Percentiles rank a stretch among this genome's conserved stretches.
Conservation (phyloP, 2,329 filamentous ascomycete species). For the Alternaria atra region DNA sequence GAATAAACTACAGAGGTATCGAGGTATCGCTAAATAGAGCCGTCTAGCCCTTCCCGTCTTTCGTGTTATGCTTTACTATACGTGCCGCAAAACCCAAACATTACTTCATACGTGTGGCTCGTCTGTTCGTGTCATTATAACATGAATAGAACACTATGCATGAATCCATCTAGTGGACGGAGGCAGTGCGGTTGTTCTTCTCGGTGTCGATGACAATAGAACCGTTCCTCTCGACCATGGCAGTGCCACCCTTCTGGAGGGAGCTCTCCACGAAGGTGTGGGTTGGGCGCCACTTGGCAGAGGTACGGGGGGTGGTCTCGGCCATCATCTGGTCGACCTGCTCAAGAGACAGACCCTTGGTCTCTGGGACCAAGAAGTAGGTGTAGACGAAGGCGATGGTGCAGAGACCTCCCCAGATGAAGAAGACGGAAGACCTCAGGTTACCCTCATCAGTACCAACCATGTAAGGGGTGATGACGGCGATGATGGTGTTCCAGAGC, state of each 20-base stretch:
- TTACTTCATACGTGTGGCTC: constrained; percentile 4
- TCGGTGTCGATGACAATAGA: constrained; percentile 1
- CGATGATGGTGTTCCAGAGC: constrained; percentile 59
- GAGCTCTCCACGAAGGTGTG: constrained; percentile 4
- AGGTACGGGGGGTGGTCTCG: constrained; percentile 78
- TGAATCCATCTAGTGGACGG: background rate
- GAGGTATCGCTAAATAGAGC: background rate
- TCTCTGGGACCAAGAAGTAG: constrained; percentile 78
- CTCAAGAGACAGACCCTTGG: constrained; percentile 77
- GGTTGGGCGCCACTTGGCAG: constrained; percentile 67
- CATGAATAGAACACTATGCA: background rate
- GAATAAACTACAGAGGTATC: constrained; percentile 3
- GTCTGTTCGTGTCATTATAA: background rate
- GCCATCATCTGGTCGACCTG: constrained; percentile 87
- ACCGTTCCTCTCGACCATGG: constrained; percentile 4
- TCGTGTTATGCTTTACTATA: background rate
- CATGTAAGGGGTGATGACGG: constrained; percentile 73
- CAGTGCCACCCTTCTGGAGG: constrained; percentile 1
- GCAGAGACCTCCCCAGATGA: constrained; percentile 53
- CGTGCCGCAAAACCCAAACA: background rate
- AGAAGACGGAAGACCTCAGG: constrained; percentile 63
- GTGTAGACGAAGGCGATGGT: constrained; percentile 69
- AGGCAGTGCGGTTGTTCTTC: constrained; percentile 5
- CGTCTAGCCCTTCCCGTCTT: background rate
- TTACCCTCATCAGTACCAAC: constrained; percentile 71